Conservation (phyloP, 2,329 filamentous ascomycete species). For the Myriosclerotinia curreyana region DNA sequence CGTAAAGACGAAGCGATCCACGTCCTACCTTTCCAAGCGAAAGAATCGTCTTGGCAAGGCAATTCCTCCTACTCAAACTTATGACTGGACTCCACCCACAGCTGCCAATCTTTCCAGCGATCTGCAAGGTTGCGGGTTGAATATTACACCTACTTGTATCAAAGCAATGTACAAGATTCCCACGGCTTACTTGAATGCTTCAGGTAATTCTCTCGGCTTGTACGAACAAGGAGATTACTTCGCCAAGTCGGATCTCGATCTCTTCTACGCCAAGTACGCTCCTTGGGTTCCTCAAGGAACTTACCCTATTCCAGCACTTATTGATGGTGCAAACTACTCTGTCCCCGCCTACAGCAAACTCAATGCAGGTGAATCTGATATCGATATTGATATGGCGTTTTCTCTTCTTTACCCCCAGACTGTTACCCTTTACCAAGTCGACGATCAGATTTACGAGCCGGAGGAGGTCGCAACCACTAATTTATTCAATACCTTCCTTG, state of each 20-base stretch:
- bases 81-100: constrained; percentile 10
- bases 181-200: constrained; percentile 14
- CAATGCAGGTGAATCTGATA: constrained; percentile 33
- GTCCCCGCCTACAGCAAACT: constrained; percentile 19
- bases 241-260: constrained; percentile 27
- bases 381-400: constrained; percentile 42
- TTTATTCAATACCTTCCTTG: constrained; percentile 38
- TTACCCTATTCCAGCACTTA: constrained; percentile 28
- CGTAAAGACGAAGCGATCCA: constrained; percentile 23
- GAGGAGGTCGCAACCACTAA: constrained; percentile 30
- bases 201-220: constrained; percentile 24
- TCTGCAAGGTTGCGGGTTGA: constrained; percentile 24
- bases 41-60: constrained; percentile 13
- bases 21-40: constrained; percentile 9
- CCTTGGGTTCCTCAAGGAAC: constrained; percentile 27
- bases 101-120: constrained; percentile 18
- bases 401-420: constrained; percentile 24
- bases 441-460: constrained; percentile 33
- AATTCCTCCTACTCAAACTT: background rate
- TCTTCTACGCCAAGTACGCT: constrained; percentile 23
- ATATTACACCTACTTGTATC: constrained; percentile 32
- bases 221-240: constrained; percentile 30
- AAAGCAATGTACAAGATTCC: constrained; percentile 40
- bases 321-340: constrained; percentile 30
- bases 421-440: constrained; percentile 35